Evolutionary conservation across 2,329 filamentous ascomycete species (phyloP).

Genomic region (Mollisia scopiformis): DNA sequence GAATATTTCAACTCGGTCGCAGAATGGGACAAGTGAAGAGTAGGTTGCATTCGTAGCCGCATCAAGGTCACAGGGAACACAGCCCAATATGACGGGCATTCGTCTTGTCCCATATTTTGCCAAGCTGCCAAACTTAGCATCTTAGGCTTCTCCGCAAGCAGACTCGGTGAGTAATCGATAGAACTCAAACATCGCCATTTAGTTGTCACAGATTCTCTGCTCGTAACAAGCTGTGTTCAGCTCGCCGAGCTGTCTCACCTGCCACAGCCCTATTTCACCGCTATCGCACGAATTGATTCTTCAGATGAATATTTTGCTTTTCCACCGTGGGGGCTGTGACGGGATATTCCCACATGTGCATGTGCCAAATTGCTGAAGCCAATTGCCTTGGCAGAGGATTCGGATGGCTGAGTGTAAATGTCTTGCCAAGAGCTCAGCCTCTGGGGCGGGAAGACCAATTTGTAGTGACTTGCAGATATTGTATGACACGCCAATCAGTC

Average conservation of each 20-base stretch:
- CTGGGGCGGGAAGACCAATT: neutral
- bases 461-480: neutral
- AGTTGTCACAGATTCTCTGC: neutral
- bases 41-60: neutral
- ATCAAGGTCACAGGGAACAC: neutral
- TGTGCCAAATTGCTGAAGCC: neutral
- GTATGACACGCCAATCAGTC: neutral
- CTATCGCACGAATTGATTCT: neutral
- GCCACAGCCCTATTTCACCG: neutral
- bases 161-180: neutral
- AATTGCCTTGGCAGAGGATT: neutral
- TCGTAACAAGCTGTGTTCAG: slow-evolving; percentile 1
- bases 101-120: neutral
- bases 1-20: no score
- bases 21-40: no score
- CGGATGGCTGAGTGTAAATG: neutral
- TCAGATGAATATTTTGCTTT: neutral
- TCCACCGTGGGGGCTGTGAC: neutral
- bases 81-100: neutral
- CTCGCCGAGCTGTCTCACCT: neutral
- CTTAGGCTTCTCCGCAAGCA: neutral
- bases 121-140: neutral
- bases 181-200: neutral
- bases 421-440: slow-evolving; percentile 1
- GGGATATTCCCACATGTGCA: neutral